Conservation (phyloP, 2,329 filamentous ascomycete genomes). For the Trichophyton benhamiae region DNA sequence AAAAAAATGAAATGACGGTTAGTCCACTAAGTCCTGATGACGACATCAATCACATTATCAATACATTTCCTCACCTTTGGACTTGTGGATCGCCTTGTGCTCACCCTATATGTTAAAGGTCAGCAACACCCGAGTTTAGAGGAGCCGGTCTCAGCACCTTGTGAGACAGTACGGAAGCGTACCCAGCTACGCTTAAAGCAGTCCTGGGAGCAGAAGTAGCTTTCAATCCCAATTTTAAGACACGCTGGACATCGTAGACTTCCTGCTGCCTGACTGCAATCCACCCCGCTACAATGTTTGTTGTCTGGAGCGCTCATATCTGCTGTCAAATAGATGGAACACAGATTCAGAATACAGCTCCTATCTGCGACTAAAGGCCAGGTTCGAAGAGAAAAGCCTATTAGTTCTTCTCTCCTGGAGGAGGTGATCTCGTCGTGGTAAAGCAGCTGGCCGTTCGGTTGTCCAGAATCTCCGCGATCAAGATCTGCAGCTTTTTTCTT, state of each 20-base stretch:
- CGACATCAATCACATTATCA: slow-evolving; percentile 46
- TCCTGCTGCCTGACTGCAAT: slow-evolving; percentile 78
- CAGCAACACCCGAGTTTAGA: background rate
- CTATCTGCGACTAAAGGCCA: background rate
- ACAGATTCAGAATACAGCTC: background rate
- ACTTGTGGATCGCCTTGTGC: slow-evolving; percentile 77
- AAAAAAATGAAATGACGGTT: slow-evolving; percentile 61
- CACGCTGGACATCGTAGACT: slow-evolving; percentile 89
- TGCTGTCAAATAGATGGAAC: background rate
- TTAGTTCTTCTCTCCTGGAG: no score
- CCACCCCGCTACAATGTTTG: slow-evolving; percentile 57
- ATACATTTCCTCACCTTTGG: slow-evolving; percentile 48
- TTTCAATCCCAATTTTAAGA: slow-evolving; percentile 77
- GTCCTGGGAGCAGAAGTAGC: slow-evolving; percentile 95
- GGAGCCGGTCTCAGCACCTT: slow-evolving; percentile 4
- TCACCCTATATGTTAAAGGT: slow-evolving; percentile 44
- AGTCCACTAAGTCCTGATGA: background rate
- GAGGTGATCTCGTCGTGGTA: background rate
- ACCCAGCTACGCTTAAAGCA: slow-evolving; percentile 99
- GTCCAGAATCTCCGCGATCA: background rate
- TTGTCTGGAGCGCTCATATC: background rate
- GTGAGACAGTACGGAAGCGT: slow-evolving; percentile 26
- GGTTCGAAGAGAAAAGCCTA: background rate
- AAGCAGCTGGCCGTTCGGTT: background rate
- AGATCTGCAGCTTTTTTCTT: background rate